Conservation (phyloP, 345 rosid species). For the Brassica nigra region DNA sequence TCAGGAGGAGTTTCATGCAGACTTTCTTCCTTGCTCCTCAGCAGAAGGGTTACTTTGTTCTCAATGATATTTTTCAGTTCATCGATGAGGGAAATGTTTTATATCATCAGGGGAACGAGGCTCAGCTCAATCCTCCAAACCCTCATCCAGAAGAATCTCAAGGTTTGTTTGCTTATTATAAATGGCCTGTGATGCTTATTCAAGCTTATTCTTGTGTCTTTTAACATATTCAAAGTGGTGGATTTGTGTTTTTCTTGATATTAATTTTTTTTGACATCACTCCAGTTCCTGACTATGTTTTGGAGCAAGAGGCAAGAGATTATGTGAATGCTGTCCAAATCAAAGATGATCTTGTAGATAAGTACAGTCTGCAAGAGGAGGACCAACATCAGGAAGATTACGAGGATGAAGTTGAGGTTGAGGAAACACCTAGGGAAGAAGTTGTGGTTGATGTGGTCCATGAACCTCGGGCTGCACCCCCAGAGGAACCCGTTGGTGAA, state of each 20-base stretch:
- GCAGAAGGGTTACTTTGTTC: constrained; percentile 87
- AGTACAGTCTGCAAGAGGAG: constrained; percentile 69
- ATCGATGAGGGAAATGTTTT: constrained; percentile 52
- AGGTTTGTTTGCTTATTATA: constrained; percentile 46
- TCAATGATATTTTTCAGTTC: constrained; percentile 86
- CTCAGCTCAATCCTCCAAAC: constrained; percentile 52
- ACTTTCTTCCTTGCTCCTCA: constrained; percentile 97
- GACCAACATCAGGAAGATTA: constrained; percentile 54
- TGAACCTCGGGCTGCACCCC: constrained; percentile 46
- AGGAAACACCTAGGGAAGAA: constrained; percentile 67
- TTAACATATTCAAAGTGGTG: background rate
- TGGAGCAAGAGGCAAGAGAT: constrained; percentile 84
- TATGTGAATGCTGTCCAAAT: constrained; percentile 64
- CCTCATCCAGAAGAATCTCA: constrained; percentile 65
- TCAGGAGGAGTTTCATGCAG: constrained; percentile 76
- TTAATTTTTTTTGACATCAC: background rate
- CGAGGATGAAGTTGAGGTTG: constrained; percentile 59
- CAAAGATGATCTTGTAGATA: constrained; percentile 72
- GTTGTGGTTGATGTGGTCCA: constrained; percentile 50
- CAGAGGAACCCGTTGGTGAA: constrained; percentile 71
- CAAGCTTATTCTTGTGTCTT: background rate
- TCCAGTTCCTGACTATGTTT: constrained; percentile 64
- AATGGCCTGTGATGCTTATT: background rate
- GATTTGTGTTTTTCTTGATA: background rate
- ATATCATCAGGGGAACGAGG: constrained; percentile 57